Conservation (phyloP, 1,284 basidiomycete genomes). For the Xerocomus minutiporus region DNA sequence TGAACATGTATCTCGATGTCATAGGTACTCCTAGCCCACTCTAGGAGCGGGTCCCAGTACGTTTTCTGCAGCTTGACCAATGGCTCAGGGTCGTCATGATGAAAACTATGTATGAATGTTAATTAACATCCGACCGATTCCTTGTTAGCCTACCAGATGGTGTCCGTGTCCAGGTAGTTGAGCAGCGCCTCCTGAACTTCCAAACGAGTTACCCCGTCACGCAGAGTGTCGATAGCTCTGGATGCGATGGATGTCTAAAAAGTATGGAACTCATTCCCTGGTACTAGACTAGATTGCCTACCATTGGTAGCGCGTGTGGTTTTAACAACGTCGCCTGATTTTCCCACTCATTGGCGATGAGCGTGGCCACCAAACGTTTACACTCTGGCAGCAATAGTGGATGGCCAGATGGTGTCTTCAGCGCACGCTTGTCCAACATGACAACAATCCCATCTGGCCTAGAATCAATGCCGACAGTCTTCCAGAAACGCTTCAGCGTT, state of each 20-base stretch:
- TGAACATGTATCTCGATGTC: conserved; percentile 64
- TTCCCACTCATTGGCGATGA: conserved; percentile 96
- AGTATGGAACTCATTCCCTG: background rate
- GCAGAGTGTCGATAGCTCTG: conserved; percentile 82
- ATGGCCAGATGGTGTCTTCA: conserved; percentile 86
- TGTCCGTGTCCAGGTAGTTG: conserved; percentile 92
- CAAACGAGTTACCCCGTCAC: conserved; percentile 50
- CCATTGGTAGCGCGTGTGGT: conserved; percentile 88
- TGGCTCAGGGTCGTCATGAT: conserved; percentile 70
- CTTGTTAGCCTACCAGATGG: conserved; percentile 68
- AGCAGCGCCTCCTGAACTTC: conserved; percentile 73
- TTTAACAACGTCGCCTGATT: conserved; percentile 85
- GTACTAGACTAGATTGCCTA: conserved; percentile 36
- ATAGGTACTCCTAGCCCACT: conserved; percentile 72
- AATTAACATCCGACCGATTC: conserved; percentile 3
- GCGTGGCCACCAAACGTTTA: conserved; percentile 71
- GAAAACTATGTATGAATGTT: conserved; percentile 56
- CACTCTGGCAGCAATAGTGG: conserved; percentile 68
- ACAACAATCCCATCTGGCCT: conserved; percentile 60
- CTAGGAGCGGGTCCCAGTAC: conserved; percentile 87
- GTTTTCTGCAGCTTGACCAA: conserved; percentile 79
- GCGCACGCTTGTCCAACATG: conserved; percentile 77
- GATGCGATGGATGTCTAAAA: conserved; percentile 79
- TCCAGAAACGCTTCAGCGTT: conserved; percentile 88
- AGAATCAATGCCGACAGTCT: conserved; percentile 69